Percentiles rank a stretch among this genome's conserved stretches.
Conservation (phyloP, 352 stramenopile species). For the Phytophthora cactorum region DNA sequence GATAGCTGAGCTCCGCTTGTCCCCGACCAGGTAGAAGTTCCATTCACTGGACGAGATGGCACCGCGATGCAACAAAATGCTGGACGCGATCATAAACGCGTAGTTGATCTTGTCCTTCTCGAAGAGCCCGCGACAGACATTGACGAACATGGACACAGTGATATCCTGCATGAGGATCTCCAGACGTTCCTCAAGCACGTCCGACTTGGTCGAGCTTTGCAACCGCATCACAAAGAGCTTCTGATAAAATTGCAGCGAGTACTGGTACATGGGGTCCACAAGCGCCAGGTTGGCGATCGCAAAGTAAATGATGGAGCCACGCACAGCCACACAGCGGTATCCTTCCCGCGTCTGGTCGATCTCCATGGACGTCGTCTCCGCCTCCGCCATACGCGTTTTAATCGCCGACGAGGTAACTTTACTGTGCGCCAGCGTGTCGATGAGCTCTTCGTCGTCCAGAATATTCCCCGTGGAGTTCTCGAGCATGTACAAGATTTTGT, state of each 20-base stretch:
- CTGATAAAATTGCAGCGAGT: slow-evolving; percentile 95
- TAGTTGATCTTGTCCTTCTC: slow-evolving; percentile 97
- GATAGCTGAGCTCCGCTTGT: slow-evolving; percentile 70
- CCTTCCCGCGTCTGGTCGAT: slow-evolving; percentile 92
- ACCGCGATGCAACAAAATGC: slow-evolving; percentile 83
- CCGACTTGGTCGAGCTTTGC: slow-evolving; percentile 79
- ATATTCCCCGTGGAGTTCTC: slow-evolving; percentile 95
- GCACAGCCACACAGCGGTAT: slow-evolving; percentile 91
- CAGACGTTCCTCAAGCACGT: slow-evolving; percentile 84
- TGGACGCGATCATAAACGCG: slow-evolving; percentile 93
- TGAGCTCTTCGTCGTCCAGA: slow-evolving; percentile 94
- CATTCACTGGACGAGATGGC: slow-evolving; percentile 81
- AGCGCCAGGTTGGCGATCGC: slow-evolving; percentile 91
- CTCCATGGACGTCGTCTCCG: slow-evolving; percentile 89
- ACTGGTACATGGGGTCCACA: slow-evolving; percentile 96
- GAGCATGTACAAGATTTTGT: slow-evolving; percentile 95
- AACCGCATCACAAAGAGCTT: slow-evolving; percentile 92
- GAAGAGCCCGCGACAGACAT: slow-evolving; percentile 94
- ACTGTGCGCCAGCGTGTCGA: slow-evolving; percentile 89
- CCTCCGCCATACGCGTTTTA: slow-evolving; percentile 89
- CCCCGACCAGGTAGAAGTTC: slow-evolving; percentile 90
- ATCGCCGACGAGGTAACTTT: slow-evolving; percentile 93
- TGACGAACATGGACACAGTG: slow-evolving; percentile 93
- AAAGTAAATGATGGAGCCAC: slow-evolving; percentile 95
- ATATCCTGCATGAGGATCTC: slow-evolving; percentile 92